A percentile compares a stretch with the other conserved stretches of the same genome.
phyloP scores from a whole-genome alignment of 2,329 filamentous ascomycete genomes.

The Penicillium glabrum region DNA sequence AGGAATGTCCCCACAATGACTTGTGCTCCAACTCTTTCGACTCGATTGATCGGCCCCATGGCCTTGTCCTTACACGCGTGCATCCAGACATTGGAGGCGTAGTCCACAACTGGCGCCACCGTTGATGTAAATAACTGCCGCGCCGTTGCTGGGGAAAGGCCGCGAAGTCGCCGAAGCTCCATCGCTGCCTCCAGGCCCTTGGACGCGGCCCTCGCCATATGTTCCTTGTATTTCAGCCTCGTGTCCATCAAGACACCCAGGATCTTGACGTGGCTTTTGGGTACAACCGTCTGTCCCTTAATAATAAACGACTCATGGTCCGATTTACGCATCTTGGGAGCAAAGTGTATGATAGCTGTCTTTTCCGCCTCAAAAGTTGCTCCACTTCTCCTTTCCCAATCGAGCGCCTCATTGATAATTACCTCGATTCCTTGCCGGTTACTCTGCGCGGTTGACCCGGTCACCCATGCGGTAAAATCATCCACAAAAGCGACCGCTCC shows the following conservation, averaged over 20 bases:
- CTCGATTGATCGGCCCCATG: slow-evolving; percentile 20
- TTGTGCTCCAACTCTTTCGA: slow-evolving; percentile 25
- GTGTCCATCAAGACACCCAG: slow-evolving; percentile 25
- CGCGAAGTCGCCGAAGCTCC: slow-evolving; percentile 14
- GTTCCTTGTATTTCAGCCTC: slow-evolving; percentile 27
- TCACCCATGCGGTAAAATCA: slow-evolving; percentile 15
- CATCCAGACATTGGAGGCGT: slow-evolving; percentile 22
- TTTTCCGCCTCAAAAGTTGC: slow-evolving; percentile 35
- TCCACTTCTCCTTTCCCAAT: slow-evolving; percentile 31
- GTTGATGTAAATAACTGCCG: slow-evolving; percentile 22
- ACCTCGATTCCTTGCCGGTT: slow-evolving; percentile 14
- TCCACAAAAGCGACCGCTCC: slow-evolving; percentile 23
- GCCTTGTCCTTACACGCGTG: slow-evolving; percentile 18
- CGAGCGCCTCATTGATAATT: slow-evolving; percentile 18
- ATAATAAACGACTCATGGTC: slow-evolving; percentile 19
- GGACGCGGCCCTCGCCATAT: slow-evolving; percentile 18
- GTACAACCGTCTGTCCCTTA: slow-evolving; percentile 18
- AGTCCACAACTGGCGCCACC: slow-evolving; percentile 28
- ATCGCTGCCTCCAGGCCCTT: slow-evolving; percentile 25
- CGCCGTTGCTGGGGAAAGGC: slow-evolving; percentile 18
- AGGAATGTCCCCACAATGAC: slow-evolving; percentile 25
- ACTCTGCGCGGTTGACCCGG: slow-evolving; percentile 8
- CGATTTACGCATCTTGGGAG: slow-evolving; percentile 20
- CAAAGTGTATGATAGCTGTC: slow-evolving; percentile 37
- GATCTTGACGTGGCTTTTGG: slow-evolving; percentile 20